Evolutionary conservation across 257 asterid genomes (phyloP).

Genomic region (Verbena officinalis): DNA sequence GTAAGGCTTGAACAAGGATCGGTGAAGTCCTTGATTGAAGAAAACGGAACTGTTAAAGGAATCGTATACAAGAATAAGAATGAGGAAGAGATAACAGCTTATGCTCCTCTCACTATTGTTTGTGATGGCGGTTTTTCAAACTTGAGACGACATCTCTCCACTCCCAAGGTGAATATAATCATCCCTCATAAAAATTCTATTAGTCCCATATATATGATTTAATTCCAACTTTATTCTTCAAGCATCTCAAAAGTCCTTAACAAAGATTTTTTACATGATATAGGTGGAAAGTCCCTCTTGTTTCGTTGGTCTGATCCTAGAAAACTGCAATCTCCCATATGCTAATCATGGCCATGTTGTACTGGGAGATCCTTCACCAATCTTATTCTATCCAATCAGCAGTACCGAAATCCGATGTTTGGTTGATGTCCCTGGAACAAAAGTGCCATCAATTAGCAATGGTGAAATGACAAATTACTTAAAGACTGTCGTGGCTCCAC

Average conservation of each 20-base stretch:
- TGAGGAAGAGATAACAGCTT: slow-evolving; percentile 39
- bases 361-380: slow-evolving; percentile 48
- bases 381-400: slow-evolving; percentile 49
- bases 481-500: slow-evolving; percentile 45
- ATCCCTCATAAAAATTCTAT: not conserved
- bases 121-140: slow-evolving; percentile 75
- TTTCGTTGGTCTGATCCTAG: slow-evolving; percentile 45
- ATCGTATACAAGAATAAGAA: slow-evolving; percentile 52
- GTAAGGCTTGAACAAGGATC: slow-evolving; percentile 60
- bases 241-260: not conserved
- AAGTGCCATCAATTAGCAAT: slow-evolving; percentile 45
- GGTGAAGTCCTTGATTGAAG: slow-evolving; percentile 58
- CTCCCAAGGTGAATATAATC: slow-evolving; percentile 43
- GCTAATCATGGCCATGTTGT: slow-evolving; percentile 48
- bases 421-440: slow-evolving; percentile 49
- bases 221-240: not conserved
- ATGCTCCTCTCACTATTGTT: slow-evolving; percentile 63
- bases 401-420: slow-evolving; percentile 51
- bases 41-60: slow-evolving; percentile 50
- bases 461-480: slow-evolving; percentile 54
- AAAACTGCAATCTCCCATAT: slow-evolving; percentile 45
- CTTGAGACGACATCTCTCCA: slow-evolving; percentile 55
- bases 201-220: not conserved
- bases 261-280: not conserved
- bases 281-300: slow-evolving; percentile 52